A percentile compares a stretch with the other conserved stretches of the same genome.
Conservation (phyloP, 805 yeast genomes). For the Metschnikowia cubensis region DNA sequence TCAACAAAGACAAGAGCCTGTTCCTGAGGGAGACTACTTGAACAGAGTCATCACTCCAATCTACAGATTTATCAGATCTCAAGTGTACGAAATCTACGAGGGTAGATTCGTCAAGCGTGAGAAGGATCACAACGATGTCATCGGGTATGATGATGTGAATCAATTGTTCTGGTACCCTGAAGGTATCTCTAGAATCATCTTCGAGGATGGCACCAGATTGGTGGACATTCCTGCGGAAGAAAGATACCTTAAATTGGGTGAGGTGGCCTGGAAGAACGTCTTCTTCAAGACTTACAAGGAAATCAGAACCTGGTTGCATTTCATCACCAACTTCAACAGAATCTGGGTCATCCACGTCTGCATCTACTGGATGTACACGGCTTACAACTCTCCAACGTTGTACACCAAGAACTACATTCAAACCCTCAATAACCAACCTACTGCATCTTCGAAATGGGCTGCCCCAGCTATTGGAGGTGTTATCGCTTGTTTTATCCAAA, state of each 20-base stretch:
- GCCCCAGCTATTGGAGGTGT: conserved; percentile 90
- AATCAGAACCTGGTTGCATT: conserved; percentile 73
- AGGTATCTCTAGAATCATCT: conserved; percentile 88
- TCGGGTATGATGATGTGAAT: conserved; percentile 97
- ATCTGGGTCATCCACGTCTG: conserved; percentile 94
- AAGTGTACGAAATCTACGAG: conserved; percentile 75
- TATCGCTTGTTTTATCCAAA: conserved; percentile 76
- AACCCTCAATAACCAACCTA: conserved; percentile 79
- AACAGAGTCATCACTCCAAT: conserved; percentile 91
- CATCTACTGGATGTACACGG: conserved; percentile 90
- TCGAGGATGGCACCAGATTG: conserved; percentile 89
- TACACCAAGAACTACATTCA: conserved; percentile 87
- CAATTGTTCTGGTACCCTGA: conserved; percentile 99
- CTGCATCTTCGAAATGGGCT: conserved; percentile 89
- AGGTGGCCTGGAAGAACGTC: conserved; percentile 85
- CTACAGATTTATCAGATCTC: conserved; percentile 73
- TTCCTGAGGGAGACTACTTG: conserved; percentile 86
- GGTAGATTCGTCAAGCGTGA: conserved; percentile 84
- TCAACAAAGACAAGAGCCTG: conserved; percentile 79
- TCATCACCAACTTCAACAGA: conserved; percentile 70
- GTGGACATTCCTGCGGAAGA: conserved; percentile 87
- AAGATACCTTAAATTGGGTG: conserved; percentile 86
- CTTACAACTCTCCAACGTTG: conserved; percentile 87
- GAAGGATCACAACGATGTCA: conserved; percentile 72
- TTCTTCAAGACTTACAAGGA: conserved; percentile 80